Conservation (phyloP, 2,329 filamentous ascomycete genomes). For the Hypoxylon sp. region DNA sequence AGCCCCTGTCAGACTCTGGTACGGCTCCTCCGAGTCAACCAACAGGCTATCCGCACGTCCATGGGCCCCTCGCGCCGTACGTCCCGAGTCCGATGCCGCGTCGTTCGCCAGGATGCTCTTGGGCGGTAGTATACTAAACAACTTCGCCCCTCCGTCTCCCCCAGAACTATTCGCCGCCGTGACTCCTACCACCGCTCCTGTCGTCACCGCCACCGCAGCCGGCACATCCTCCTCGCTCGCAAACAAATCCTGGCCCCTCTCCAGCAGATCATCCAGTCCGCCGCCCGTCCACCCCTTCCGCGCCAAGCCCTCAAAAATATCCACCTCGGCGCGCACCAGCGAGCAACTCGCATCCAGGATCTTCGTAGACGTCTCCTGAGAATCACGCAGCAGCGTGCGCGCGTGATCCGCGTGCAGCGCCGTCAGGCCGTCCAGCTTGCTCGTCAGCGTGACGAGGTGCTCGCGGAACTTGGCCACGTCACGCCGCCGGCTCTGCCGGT, state of each 20-base stretch:
- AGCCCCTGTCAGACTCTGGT: slow-evolving; percentile 70
- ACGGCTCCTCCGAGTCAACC: slow-evolving; percentile 61
- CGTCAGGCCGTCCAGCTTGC: slow-evolving; percentile 74
- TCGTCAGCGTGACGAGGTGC: slow-evolving; percentile 75
- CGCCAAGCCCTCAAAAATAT: slow-evolving; percentile 77
- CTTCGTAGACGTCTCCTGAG: slow-evolving; percentile 73
- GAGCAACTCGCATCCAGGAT: slow-evolving; percentile 77
- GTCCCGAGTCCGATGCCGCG: slow-evolving; percentile 58
- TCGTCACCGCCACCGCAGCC: slow-evolving; percentile 47
- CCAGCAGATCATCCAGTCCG: slow-evolving; percentile 75
- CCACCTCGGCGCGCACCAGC: slow-evolving; percentile 76
- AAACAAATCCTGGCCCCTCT: slow-evolving; percentile 74
- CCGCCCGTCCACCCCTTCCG: slow-evolving; percentile 78
- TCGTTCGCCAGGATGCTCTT: slow-evolving; percentile 73
- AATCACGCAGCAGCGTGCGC: slow-evolving; percentile 71
- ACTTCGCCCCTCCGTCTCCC: slow-evolving; percentile 60
- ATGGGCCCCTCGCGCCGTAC: slow-evolving; percentile 52
- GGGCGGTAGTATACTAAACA: slow-evolving; percentile 75
- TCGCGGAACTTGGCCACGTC: slow-evolving; percentile 74
- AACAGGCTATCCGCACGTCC: slow-evolving; percentile 69
- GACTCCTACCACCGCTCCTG: slow-evolving; percentile 52
- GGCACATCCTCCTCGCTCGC: slow-evolving; percentile 58
- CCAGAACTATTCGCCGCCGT: slow-evolving; percentile 48
- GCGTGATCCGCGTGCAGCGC: slow-evolving; percentile 72
- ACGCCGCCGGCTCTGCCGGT: slow-evolving; percentile 70